phyloP scores from a whole-genome alignment of 208 protist genomes.

The Wallacemonas sp. region DNA sequence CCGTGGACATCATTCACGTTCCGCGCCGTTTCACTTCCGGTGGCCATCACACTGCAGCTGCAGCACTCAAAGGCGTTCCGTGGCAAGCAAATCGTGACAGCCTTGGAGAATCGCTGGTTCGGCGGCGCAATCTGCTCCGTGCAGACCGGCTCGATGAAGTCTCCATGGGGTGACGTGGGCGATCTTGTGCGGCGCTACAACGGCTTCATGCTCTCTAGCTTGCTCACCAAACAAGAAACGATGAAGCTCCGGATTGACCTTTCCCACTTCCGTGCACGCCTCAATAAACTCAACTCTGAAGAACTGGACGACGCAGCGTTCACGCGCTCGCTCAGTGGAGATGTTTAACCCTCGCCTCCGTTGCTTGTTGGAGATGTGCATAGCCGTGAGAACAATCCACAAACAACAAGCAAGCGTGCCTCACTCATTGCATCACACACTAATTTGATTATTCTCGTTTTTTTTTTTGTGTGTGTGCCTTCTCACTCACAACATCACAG shows the following conservation, averaged over 20 bases:
- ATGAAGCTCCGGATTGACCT: conserved; percentile 25
- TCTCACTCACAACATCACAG: too few species aligned
- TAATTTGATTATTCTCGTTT: too few species aligned
- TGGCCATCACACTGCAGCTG: too few species aligned
- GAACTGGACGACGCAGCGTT: not conserved
- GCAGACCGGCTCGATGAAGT: conserved; percentile 48
- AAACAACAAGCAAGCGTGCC: too few species aligned
- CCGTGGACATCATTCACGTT: conserved; percentile 41
- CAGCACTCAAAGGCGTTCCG: conserved; percentile 20
- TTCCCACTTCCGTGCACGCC: not conserved
- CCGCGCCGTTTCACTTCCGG: conserved; percentile 41
- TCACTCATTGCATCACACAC: too few species aligned
- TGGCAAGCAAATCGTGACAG: conserved; percentile 32
- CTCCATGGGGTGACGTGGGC: conserved; percentile 64
- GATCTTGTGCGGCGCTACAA: conserved; percentile 66
- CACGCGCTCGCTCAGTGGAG: not conserved
- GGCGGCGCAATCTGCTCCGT: conserved; percentile 54
- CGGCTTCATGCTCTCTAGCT: conserved; percentile 50
- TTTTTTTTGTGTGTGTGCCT: too few species aligned
- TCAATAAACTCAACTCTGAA: not conserved
- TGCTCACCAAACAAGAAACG: conserved; percentile 44
- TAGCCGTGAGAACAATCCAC: too few species aligned
- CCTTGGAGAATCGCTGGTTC: conserved; percentile 78
- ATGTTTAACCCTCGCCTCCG: not conserved
- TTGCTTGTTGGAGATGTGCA: too few species aligned